These are phyloP conservation scores for Boletus subcaerulescens DNA, from an alignment of 768 basidiomycete species.

Conservation along the genomic window DNA sequence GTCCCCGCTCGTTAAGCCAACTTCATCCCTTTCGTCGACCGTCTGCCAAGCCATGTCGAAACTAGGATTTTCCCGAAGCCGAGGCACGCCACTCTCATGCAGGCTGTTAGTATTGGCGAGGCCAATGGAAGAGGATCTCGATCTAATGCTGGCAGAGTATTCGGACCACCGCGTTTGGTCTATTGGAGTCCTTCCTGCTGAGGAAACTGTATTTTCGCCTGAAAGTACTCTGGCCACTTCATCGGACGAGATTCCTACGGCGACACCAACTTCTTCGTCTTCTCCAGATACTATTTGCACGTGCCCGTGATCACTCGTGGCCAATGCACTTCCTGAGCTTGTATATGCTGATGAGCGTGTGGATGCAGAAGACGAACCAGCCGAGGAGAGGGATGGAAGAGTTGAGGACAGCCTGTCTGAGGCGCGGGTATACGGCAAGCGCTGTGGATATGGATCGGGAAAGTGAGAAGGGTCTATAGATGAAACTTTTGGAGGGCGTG, in stretches of 20 bases:
- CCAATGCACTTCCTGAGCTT: conserved; percentile 60
- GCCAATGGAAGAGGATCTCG: conserved; percentile 67
- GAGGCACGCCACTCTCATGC: conserved; percentile 42
- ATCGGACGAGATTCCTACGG: conserved; percentile 64
- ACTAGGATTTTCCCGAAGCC: conserved; percentile 62
- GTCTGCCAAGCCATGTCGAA: conserved; percentile 75
- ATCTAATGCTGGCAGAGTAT: conserved; percentile 60
- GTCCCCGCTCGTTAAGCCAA: conserved; percentile 51
- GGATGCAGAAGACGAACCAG: conserved; percentile 66
- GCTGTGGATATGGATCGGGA: conserved; percentile 70
- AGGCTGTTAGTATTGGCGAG: conserved; percentile 40
- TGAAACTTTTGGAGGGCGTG: conserved; percentile 43
- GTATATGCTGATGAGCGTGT: conserved; percentile 79
- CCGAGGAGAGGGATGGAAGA: conserved; percentile 64
- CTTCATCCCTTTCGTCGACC: conserved; percentile 70
- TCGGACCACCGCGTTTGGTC: conserved; percentile 77
- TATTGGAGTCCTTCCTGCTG: conserved; percentile 48
- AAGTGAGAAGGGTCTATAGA: conserved; percentile 63
- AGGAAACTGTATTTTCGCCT: conserved; percentile 46
- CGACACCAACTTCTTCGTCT: conserved; percentile 51
- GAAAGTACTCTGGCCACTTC: conserved; percentile 60
- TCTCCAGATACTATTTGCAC: conserved; percentile 62
- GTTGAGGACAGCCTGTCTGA: conserved; percentile 35
- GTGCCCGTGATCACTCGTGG: conserved; percentile 60
- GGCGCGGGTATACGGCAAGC: conserved; percentile 42